Conservation (phyloP, 2,329 filamentous ascomycete species). For the Neurospora sp. region DNA sequence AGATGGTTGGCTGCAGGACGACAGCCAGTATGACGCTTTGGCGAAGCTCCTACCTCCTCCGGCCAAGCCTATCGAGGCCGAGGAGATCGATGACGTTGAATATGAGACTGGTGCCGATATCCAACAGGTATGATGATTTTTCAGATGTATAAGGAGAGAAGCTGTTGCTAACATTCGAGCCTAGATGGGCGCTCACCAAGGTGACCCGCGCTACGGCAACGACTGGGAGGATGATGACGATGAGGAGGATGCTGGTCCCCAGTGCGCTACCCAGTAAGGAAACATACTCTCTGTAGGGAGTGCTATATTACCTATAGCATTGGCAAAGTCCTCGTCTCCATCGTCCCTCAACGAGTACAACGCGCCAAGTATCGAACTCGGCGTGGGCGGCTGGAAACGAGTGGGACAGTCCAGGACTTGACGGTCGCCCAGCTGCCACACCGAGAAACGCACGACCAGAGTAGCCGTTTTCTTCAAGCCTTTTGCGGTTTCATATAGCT, state of each 20-base stretch:
- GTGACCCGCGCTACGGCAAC: constrained; percentile 54
- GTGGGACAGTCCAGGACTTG: neutral
- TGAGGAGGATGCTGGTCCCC: constrained; percentile 50
- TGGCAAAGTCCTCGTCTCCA: neutral
- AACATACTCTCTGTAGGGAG: neutral
- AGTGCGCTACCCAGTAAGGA: constrained; percentile 63
- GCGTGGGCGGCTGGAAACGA: neutral
- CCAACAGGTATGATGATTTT: constrained; percentile 51
- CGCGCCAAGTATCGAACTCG: neutral
- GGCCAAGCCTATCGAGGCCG: constrained; percentile 50
- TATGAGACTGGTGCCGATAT: constrained; percentile 77
- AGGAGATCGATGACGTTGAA: constrained; percentile 77
- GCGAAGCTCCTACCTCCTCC: constrained; percentile 65
- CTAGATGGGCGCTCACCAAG: constrained; percentile 63
- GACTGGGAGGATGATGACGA: constrained; percentile 68
- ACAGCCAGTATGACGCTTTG: constrained; percentile 61
- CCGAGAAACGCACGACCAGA: neutral
- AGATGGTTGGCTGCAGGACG: constrained; percentile 68
- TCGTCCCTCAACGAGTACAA: neutral
- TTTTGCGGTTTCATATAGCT: neutral
- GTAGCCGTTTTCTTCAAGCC: neutral
- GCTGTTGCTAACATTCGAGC: constrained; percentile 6
- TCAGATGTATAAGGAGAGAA: neutral
- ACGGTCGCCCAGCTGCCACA: neutral
- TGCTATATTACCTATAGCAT: constrained; percentile 1